phyloP scores from a whole-genome alignment of 2,329 filamentous ascomycete genomes.

The Neopestalotiopsis sp. region DNA sequence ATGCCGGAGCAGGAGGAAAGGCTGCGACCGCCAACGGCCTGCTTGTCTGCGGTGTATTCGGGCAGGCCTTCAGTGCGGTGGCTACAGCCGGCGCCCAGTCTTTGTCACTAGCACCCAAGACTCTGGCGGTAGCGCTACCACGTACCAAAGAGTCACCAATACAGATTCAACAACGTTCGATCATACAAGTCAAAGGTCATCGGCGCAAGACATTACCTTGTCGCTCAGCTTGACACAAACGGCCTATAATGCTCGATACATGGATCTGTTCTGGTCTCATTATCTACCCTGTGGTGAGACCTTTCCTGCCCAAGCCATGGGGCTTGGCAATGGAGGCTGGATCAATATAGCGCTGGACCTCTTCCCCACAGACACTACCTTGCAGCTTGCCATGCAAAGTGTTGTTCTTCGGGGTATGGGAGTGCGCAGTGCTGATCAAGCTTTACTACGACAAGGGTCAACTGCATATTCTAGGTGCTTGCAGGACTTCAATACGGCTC shows the following conservation, averaged over 20 bases:
- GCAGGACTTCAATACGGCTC: background rate
- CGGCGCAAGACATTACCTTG: background rate
- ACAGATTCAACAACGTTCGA: no score
- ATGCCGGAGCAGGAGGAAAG: background rate
- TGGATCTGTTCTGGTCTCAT: background rate
- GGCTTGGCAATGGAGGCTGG: conserved; percentile 1
- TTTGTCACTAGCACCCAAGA: background rate
- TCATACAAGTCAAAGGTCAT: background rate
- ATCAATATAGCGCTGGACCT: background rate
- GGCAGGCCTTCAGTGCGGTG: background rate
- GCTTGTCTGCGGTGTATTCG: background rate
- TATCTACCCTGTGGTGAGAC: background rate
- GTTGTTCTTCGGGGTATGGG: background rate
- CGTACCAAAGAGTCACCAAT: background rate
- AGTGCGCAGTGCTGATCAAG: background rate
- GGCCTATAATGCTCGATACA: background rate
- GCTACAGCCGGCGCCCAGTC: background rate
- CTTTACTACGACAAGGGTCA: background rate
- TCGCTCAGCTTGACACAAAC: background rate
- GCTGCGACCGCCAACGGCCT: background rate
- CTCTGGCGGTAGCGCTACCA: background rate
- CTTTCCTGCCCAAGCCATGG: background rate
- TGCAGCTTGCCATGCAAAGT: conserved; percentile 3
- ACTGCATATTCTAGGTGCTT: background rate
- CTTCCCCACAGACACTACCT: background rate